Base-by-base conservation (phyloP, 2,329 filamentous ascomycete species). In the Waltergamsia citrina region DNA sequence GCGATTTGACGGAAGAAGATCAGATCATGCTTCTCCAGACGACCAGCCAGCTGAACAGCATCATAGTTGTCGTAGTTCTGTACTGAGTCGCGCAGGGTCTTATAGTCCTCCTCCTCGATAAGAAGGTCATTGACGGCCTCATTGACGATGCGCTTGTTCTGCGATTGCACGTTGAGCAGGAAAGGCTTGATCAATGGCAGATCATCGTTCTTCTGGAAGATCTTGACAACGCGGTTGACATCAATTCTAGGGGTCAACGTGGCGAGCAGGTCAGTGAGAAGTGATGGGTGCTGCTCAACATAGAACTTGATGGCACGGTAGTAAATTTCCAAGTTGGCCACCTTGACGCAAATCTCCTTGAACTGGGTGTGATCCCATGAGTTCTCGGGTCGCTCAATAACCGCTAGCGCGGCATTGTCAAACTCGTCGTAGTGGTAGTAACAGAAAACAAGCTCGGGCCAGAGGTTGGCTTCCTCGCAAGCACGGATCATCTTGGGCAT, bases 31-130 rank as follows among this genome's bases (percentile, higher is more conserved):
- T 92, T 92, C 74, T 98, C 93, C 9, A 98, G 71, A 36, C 92
- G 84, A 54, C 84, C 75, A 3, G 92, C 93, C 40, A 98, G 76
- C 18, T 93, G 88, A 30, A 94, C 85, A 3, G 90, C 82, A 56
- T 98, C 93, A 54, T 96, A 98, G 65, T 98, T 98, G 69, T 98
- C 92, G 59, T 95, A 94, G 65, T 94, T 94, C 65, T 95, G 86
- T 9, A 95, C 90, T 3, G 92, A 98, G 61, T 98, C 92, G 34
- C 87, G 84, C 19, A 98, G 73, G 12, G 90, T 95, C 79, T 98
- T 96, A 74, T 98, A 90, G 57, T 98, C 93, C 56, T 98, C 93
- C 60, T 98, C 92, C 60, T 98, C 92, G 40, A 98, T 98, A 48
- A 98, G 69, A 30, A 98, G 65, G 54, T 98, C 92, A 55, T 98